These are phyloP conservation scores for Plasmodium falciparum DNA, from an alignment of 169 alveolate species.

Conservation along the genomic window DNA sequence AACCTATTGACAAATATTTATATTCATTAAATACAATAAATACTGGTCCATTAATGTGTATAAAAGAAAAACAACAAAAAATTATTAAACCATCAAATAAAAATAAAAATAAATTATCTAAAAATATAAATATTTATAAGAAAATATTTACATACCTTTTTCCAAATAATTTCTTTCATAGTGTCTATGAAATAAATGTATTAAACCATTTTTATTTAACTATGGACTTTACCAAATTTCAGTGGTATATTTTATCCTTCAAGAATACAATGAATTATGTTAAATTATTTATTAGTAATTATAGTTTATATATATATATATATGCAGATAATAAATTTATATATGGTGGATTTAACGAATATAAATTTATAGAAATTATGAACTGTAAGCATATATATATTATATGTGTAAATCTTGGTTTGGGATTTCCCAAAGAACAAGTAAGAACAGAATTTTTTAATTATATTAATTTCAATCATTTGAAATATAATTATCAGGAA, in stretches of 20 bases:
- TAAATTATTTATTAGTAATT: conserved; percentile 53
- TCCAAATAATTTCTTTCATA: conserved; percentile 21
- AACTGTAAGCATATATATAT: conserved; percentile 47
- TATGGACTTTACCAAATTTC: conserved; percentile 63
- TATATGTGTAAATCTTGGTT: conserved; percentile 68
- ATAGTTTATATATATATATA: conserved; percentile 50
- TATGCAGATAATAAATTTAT: conserved; percentile 55
- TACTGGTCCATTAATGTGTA: conserved; percentile 61
- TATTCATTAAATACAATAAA: conserved; percentile 37
- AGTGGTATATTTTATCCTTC: conserved; percentile 60
- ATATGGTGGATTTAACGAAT: conserved; percentile 68
- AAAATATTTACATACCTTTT: conserved; percentile 17
- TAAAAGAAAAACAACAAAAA: conserved; percentile 29
- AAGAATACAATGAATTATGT: conserved; percentile 26
- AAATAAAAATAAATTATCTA: conserved; percentile 20
- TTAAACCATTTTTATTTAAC: conserved; percentile 62
- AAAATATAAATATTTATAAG: conserved; percentile 29
- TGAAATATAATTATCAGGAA: conserved; percentile 23
- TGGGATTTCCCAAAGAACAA: conserved; percentile 58
- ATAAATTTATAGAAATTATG: conserved; percentile 51
- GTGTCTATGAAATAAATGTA: conserved; percentile 54
- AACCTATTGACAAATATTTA: conserved; percentile 61
- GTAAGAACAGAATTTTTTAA: conserved; percentile 57
- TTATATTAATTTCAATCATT: conserved; percentile 33
- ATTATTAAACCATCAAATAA: conserved; percentile 3